Evolutionary conservation across 1,284 basidiomycete species (phyloP).

Genomic region (Melampsora abietis-canadensis): DNA sequence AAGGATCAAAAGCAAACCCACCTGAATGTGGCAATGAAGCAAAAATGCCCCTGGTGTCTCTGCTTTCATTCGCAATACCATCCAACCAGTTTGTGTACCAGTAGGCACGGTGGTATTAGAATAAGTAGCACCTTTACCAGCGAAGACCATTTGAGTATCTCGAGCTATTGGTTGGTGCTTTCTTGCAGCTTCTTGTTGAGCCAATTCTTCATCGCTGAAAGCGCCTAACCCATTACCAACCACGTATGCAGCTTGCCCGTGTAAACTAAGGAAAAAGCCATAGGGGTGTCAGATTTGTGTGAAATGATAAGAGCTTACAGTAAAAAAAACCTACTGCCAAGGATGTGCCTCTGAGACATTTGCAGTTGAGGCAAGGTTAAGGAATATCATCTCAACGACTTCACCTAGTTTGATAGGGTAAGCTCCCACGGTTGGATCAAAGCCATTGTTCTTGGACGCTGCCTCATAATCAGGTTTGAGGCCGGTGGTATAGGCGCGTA

Average conservation of each 20-base stretch:
- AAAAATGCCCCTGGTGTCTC: constrained; percentile 33
- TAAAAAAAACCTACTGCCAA: constrained; percentile 24
- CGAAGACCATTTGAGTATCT: constrained; percentile 31
- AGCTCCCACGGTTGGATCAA: constrained; percentile 9
- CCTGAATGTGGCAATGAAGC: constrained; percentile 40
- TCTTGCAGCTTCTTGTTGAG: constrained; percentile 5
- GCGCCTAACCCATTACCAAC: constrained; percentile 20
- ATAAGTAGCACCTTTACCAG: constrained; percentile 20
- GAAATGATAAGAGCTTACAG: neutral
- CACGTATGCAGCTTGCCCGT: constrained; percentile 20
- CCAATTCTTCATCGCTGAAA: constrained; percentile 24
- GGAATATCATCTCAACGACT: constrained; percentile 28
- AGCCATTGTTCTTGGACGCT: constrained; percentile 24
- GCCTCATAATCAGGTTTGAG: constrained; percentile 29
- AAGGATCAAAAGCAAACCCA: constrained; percentile 7
- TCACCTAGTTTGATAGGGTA: constrained; percentile 37
- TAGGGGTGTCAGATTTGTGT: neutral
- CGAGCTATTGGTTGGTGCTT: constrained; percentile 9
- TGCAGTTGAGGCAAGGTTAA: constrained; percentile 25
- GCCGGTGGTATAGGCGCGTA: constrained; percentile 17
- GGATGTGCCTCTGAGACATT: constrained; percentile 26
- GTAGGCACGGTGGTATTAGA: constrained; percentile 13
- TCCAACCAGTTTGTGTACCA: constrained; percentile 28
- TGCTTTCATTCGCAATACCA: constrained; percentile 32
- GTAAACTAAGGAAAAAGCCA: constrained; percentile 8